Conservation (phyloP, 345 rosid genomes). For the Tarenaya hassleriana region DNA sequence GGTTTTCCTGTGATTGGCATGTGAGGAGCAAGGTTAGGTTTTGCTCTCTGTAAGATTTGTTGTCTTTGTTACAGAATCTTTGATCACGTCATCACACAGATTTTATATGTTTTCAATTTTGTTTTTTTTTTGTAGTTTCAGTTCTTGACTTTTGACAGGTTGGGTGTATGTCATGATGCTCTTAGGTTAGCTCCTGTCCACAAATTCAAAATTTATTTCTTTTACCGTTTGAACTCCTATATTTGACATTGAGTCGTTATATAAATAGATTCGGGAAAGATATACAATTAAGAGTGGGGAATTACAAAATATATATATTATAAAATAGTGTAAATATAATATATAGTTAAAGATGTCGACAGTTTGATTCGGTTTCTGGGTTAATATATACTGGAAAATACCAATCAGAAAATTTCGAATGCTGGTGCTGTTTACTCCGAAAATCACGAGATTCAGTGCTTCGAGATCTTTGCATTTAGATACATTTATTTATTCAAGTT, state of each 20-base stretch:
- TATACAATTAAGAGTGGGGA: no score
- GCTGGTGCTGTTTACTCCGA: no score
- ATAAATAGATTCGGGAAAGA: no score
- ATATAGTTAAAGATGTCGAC: no score
- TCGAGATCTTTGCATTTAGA: constrained; percentile 47
- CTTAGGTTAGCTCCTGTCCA: constrained; percentile 15
- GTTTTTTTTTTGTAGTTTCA: constrained; percentile 27
- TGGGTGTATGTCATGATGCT: constrained; percentile 43
- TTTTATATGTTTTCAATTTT: constrained; percentile 22
- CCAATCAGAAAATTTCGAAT: no score
- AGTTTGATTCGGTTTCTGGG: no score
- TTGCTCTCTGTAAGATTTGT: constrained; percentile 25
- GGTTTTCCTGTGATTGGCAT: constrained; percentile 28
- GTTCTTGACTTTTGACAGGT: constrained; percentile 56
- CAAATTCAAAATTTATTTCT: constrained; percentile 17
- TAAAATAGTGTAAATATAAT: no score
- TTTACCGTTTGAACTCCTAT: constrained; percentile 25
- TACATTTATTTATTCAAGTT: constrained; percentile 39
- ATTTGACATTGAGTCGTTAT: constrained; percentile 25
- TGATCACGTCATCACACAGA: constrained; percentile 62
- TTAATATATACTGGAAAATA: no score
- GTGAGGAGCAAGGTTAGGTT: constrained; percentile 34
- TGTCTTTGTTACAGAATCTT: constrained; percentile 53
- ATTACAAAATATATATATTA: no score
- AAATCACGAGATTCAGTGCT: no score